These are phyloP conservation scores for Mycosarcoma mackinlayi DNA, from an alignment of 1,284 basidiomycete species.

Conservation along the genomic window DNA sequence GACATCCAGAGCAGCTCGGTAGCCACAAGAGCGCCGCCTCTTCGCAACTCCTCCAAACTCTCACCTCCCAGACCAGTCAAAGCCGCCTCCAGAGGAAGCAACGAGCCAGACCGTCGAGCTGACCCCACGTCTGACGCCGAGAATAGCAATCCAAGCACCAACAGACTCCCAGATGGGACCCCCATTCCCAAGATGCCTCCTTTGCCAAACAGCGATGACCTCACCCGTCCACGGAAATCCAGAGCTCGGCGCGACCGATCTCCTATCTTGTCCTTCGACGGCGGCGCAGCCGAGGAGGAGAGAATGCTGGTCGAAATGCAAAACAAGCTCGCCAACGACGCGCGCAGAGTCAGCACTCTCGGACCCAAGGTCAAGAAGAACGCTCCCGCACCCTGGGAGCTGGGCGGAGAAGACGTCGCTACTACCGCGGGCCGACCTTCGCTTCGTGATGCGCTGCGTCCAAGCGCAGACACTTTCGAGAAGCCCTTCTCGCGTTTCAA, in stretches of 20 bases:
- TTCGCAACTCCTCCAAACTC: conserved; percentile 21
- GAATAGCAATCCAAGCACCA: conserved; percentile 8
- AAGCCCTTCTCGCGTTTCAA: conserved; percentile 43
- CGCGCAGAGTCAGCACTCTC: conserved; percentile 45
- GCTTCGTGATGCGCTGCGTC: conserved; percentile 34
- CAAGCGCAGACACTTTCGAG: conserved; percentile 35
- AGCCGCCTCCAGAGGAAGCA: conserved; percentile 33
- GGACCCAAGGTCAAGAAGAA: conserved; percentile 63
- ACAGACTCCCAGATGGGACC: conserved; percentile 45
- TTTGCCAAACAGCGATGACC: conserved; percentile 29
- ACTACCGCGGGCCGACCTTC: conserved; percentile 27
- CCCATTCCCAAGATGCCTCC: conserved; percentile 56
- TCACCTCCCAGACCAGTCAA: conserved; percentile 33
- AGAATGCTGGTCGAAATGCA: conserved; percentile 34
- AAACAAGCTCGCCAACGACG: conserved; percentile 29
- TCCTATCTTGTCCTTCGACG: conserved; percentile 53
- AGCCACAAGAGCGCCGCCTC: conserved; percentile 7
- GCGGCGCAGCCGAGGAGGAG: conserved; percentile 56
- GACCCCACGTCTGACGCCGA: conserved; percentile 7
- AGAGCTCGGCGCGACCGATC: conserved; percentile 47
- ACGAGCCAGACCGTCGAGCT: conserved; percentile 19
- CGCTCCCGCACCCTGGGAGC: conserved; percentile 60
- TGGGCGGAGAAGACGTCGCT: conserved; percentile 44
- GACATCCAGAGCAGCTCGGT: conserved; percentile 13
- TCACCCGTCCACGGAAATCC: conserved; percentile 18